Percentiles rank a stretch among this genome's conserved stretches.
These are phyloP conservation scores for Silene coronaria DNA, from an alignment of 179 eudicot species.

Conservation along the genomic window DNA sequence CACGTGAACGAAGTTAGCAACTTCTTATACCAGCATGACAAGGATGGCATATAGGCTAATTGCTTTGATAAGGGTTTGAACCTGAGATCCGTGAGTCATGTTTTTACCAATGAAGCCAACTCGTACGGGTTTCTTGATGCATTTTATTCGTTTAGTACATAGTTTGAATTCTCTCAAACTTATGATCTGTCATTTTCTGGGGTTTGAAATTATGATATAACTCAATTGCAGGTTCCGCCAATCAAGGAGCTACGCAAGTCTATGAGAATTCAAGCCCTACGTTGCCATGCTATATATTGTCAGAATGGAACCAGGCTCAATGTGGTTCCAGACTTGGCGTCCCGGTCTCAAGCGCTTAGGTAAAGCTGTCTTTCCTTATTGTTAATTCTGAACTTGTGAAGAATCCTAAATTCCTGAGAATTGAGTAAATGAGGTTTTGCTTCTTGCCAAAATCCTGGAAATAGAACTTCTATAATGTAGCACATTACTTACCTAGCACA, in stretches of 20 bases:
- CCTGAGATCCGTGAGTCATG: neutral
- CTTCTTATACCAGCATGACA: neutral
- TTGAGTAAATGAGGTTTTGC: no score
- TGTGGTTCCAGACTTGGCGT: conserved; percentile 82
- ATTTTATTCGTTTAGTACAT: neutral
- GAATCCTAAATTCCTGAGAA: no score
- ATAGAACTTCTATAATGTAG: no score
- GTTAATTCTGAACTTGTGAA: neutral
- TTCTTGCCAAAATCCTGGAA: no score
- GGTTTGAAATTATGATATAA: neutral
- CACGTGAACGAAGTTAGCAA: neutral
- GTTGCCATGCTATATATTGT: conserved; percentile 77
- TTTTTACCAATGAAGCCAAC: neutral
- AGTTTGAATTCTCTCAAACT: neutral
- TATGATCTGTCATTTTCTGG: neutral
- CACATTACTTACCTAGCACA: no score
- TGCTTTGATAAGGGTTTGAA: neutral
- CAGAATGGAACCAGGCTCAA: conserved; percentile 58
- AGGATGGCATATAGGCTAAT: neutral
- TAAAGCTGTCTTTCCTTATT: conserved; percentile 19
- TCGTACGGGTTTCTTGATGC: neutral
- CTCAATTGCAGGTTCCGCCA: conserved; percentile 54
- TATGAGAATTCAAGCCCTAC: conserved; percentile 80
- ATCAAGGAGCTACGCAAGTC: conserved; percentile 59
- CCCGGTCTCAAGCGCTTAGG: conserved; percentile 96